These are phyloP conservation scores for Coemansia sp. DNA, from an alignment of 192 early-diverging fungal genomes.

Conservation along the genomic window DNA sequence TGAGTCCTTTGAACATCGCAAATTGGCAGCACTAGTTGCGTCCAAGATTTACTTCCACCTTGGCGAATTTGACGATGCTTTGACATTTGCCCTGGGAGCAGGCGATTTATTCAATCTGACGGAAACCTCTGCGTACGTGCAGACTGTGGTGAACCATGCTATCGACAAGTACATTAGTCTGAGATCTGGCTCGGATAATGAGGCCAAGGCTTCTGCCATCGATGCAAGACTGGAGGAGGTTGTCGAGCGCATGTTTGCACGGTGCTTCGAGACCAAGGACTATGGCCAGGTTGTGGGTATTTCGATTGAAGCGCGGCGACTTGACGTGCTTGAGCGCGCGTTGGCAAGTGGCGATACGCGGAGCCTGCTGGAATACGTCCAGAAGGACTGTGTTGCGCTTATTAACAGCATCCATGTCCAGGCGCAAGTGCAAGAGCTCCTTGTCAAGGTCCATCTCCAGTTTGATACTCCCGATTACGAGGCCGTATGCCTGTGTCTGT, in stretches of 20 bases:
- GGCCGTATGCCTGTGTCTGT: constrained; percentile 86
- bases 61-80: constrained; percentile 93
- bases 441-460: constrained; percentile 51
- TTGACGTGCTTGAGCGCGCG: constrained; percentile 88
- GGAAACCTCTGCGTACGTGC: constrained; percentile 83
- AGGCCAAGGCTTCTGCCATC: constrained; percentile 44
- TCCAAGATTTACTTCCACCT: constrained; percentile 99
- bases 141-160: constrained; percentile 86
- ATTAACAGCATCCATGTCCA: constrained; percentile 60
- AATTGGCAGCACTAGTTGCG: constrained; percentile 92
- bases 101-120: constrained; percentile 84
- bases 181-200: constrained; percentile 55
- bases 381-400: constrained; percentile 81
- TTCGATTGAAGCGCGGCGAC: constrained; percentile 85
- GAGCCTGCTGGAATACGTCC: constrained; percentile 80
- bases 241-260: constrained; percentile 93
- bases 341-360: constrained; percentile 70
- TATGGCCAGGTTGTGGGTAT: constrained; percentile 88
- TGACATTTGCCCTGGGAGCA: constrained; percentile 94
- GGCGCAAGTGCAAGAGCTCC: constrained; percentile 67
- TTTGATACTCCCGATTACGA: constrained; percentile 85
- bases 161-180: constrained; percentile 93
- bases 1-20: constrained; percentile 74
- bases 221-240: constrained; percentile 82
- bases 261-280: constrained; percentile 84